These are phyloP conservation scores for Picochlorum sp. DNA, from an alignment of 139 green algal species.

Conservation along the genomic window DNA sequence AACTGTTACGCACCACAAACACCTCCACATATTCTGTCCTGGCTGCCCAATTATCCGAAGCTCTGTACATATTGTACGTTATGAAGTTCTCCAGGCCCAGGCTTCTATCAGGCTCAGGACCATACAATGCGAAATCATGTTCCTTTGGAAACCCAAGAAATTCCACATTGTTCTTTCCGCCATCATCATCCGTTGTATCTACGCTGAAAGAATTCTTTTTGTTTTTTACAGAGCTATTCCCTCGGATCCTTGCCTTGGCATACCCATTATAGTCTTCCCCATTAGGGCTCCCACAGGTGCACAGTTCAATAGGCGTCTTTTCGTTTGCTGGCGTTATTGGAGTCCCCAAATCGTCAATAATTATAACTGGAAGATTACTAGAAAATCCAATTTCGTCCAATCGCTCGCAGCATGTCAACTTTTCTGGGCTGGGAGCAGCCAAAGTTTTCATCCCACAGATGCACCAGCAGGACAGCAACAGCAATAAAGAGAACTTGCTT, in stretches of 20 bases:
- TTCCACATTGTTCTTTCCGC: background rate
- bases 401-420: conserved; percentile 12
- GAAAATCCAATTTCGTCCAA: conserved; percentile 15
- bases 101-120: conserved; percentile 30
- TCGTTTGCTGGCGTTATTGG: conserved; percentile 12
- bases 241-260: conserved; percentile 1
- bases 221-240: conserved; percentile 12
- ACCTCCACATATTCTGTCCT: conserved; percentile 29
- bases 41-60: conserved; percentile 25
- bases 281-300: conserved; percentile 16
- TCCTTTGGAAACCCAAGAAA: conserved; percentile 36
- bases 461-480: no score
- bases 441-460: no score
- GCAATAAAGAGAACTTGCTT: no score
- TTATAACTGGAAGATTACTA: conserved; percentile 30
- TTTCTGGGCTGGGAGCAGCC: no score
- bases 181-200: conserved; percentile 1
- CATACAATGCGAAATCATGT: conserved; percentile 39
- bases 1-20: conserved; percentile 22
- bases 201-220: conserved; percentile 32
- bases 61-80: conserved; percentile 23
- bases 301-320: conserved; percentile 2
- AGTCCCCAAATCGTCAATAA: conserved; percentile 21
- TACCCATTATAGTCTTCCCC: conserved; percentile 17
- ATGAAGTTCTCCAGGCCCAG: conserved; percentile 37